Base-by-base conservation (phyloP, 768 basidiomycete species). In the Mycena filopes region DNA sequence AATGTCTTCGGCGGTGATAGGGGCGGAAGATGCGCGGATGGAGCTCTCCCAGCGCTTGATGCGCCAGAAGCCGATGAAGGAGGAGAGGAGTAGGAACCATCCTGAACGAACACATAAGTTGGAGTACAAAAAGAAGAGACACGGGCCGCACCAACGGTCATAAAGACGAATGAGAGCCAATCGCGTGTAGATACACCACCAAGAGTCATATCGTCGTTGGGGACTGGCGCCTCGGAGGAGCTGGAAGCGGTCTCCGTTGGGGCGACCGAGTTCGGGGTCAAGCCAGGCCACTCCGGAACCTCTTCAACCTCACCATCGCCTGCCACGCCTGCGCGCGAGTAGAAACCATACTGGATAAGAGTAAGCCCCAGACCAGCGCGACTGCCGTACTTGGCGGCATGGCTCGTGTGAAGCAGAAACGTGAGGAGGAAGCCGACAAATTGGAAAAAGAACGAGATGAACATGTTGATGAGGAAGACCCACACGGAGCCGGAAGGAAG, bases 361-460 rank as follows among this genome's bases (percentile, higher is more conserved):
- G 95, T 99, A 70, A 98, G 84, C 20, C 97, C 97, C n/a, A 99
- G 87, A 31, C 97, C 97, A 0, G 95, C 95, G 46, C 95, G 91
- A 18, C 94, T 95, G 53, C 98, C 98, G 74, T 87, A 94, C 76
- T 96, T 96, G 65, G 92, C 94, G 0, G 98, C 95, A 74, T 99
- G 96, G 1, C 95, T 91, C 15, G 89, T 90, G 78, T 93, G 92
- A 3, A 99, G 89, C 70, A 98, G 89, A 72, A 95, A 98, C 1
- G 96, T 98, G 79, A 99, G 86, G 63, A 92, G 78, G 83, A 93
- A 95, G 55, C 94, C 96, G 72, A 97, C 86, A 76, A 98, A 96
- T 79, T 98, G 96, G 90, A 99, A 99, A 80, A 96, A 95, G 80
- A 92, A 92, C 9, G 95, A 96, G 61, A 94, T 89, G 80, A 96